A percentile compares a stretch with the other conserved stretches of the same genome.
Evolutionary conservation across 2,329 filamentous ascomycete genomes (phyloP).

Genomic region (Cephalotrichum gorgonifer): DNA sequence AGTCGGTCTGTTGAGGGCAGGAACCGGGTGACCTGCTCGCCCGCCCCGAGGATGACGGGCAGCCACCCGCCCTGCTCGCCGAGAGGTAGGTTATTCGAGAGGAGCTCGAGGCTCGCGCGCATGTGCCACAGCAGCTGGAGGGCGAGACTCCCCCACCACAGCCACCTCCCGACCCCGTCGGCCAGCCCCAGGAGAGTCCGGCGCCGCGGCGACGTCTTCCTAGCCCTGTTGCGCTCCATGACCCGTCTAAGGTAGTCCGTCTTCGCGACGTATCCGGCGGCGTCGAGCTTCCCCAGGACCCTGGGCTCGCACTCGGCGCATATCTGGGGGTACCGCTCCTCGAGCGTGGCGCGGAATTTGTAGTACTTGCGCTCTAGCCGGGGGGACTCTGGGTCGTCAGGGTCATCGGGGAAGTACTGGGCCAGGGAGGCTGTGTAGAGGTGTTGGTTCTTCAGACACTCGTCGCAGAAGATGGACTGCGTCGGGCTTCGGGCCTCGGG

Average conservation of each 20-base stretch:
- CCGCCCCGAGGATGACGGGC: background rate
- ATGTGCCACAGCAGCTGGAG: constrained; percentile 43
- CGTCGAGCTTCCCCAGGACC: constrained; percentile 58
- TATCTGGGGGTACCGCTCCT: constrained; percentile 79
- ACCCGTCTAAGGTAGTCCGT: constrained; percentile 69
- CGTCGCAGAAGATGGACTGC: constrained; percentile 54
- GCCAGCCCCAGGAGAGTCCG: constrained; percentile 30
- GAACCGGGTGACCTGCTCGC: constrained; percentile 14
- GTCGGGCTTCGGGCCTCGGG: constrained; percentile 15
- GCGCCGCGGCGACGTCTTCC: constrained; percentile 16
- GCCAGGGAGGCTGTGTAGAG: constrained; percentile 66
- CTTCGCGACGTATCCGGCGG: constrained; percentile 70
- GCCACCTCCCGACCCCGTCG: constrained; percentile 28
- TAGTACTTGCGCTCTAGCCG: constrained; percentile 60
- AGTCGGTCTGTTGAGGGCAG: constrained; percentile 30
- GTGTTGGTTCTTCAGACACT: constrained; percentile 82
- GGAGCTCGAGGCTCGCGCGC: constrained; percentile 13
- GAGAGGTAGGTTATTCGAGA: constrained; percentile 9
- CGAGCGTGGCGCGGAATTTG: constrained; percentile 60
- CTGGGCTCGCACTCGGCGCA: constrained; percentile 70
- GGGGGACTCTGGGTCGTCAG: constrained; percentile 56
- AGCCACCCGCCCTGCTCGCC: background rate
- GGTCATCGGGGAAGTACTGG: constrained; percentile 63
- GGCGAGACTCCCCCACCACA: constrained; percentile 37
- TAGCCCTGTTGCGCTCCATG: constrained; percentile 53